A percentile compares a stretch with the other conserved stretches of the same genome.
These are phyloP conservation scores for Infundibulicybe gibba DNA, from an alignment of 768 basidiomycete genomes.

Conservation along the genomic window DNA sequence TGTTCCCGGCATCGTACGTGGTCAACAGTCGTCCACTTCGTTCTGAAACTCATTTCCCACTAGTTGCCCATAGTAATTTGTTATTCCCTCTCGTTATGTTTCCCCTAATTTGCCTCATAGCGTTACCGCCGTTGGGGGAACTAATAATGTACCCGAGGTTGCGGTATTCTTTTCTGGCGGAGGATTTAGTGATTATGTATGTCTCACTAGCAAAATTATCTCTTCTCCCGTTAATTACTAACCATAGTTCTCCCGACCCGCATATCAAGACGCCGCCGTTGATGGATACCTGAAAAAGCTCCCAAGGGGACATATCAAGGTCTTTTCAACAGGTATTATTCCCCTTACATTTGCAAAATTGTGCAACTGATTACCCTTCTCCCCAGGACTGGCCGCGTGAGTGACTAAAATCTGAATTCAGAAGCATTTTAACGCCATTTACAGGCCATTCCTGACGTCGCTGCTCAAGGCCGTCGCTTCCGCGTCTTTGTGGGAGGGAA, in stretches of 20 bases:
- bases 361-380: not conserved
- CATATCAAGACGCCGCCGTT: constrained; percentile 33
- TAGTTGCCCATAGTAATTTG: constrained; percentile 7
- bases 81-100: not conserved
- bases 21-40: not conserved
- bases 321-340: constrained; percentile 18
- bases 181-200: constrained; percentile 53
- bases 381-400: constrained; percentile 11
- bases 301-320: constrained; percentile 18
- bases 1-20: constrained; percentile 49
- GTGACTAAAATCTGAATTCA: not conserved
- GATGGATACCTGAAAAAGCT: constrained; percentile 18
- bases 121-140: constrained; percentile 60
- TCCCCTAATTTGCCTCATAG: constrained; percentile 21
- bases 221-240: not conserved
- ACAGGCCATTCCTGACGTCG: constrained; percentile 25
- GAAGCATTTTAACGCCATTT: too few relatives aligned
- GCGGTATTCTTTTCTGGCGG: constrained; percentile 52
- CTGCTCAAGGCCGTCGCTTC: constrained; percentile 21
- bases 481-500: constrained; percentile 14
- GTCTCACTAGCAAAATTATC: constrained; percentile 9
- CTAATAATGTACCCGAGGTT: constrained; percentile 39
- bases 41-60: not conserved
- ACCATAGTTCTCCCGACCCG: constrained; percentile 12
- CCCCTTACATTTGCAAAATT: not conserved